phyloP scores from a whole-genome alignment of 257 asterid species.

The Nicotiana knightiana region DNA sequence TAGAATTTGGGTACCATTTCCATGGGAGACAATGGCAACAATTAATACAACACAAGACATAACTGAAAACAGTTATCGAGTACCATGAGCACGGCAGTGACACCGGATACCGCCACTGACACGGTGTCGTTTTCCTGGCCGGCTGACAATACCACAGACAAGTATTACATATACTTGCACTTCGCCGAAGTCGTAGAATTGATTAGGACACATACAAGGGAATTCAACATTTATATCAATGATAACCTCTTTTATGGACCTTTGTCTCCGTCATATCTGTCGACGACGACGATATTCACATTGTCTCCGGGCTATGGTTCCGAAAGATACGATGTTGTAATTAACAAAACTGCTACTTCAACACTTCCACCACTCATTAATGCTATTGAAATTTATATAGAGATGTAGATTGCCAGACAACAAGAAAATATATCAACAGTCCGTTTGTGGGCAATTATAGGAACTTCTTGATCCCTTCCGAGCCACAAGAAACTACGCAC shows the following conservation, averaged over 20 bases:
- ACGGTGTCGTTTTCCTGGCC: not conserved
- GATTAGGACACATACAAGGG: not conserved
- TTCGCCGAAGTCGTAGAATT: conserved; percentile 14
- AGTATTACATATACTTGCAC: conserved; percentile 10
- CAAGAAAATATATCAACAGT: not conserved
- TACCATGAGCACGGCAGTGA: conserved; percentile 18
- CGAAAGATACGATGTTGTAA: not conserved
- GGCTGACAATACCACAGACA: not conserved
- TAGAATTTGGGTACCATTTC: conserved; percentile 15
- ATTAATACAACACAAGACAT: not conserved
- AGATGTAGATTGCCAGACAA: not conserved
- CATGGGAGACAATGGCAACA: not conserved
- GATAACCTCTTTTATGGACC: not conserved
- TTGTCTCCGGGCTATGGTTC: not conserved
- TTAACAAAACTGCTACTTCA: conserved; percentile 1
- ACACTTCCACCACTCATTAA: conserved; percentile 17
- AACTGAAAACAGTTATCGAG: not conserved
- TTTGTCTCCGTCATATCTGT: not conserved
- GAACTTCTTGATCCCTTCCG: too few species aligned
- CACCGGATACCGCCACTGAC: not conserved
- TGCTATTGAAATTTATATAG: conserved; percentile 13
- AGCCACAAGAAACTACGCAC: too few species aligned
- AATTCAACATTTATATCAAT: conserved; percentile 14
- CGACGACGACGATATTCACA: not conserved
- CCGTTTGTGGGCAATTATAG: too few species aligned